These are phyloP conservation scores for Forsythia suspensa DNA, from an alignment of 257 asterid species.

Conservation along the genomic window DNA sequence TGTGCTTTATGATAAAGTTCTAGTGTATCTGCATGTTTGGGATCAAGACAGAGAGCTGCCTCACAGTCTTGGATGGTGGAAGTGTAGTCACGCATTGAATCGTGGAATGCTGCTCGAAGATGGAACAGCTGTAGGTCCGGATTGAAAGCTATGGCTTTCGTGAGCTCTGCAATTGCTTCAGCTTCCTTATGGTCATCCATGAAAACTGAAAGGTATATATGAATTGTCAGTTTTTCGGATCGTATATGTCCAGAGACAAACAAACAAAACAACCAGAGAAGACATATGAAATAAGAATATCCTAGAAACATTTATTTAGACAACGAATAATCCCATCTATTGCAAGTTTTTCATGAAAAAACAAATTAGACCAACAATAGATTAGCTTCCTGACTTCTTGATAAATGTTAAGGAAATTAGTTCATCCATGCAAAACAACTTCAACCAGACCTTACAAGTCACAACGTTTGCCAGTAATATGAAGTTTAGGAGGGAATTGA, in stretches of 20 bases:
- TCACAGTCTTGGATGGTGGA: slow-evolving; percentile 79
- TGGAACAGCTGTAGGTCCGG: slow-evolving; percentile 84
- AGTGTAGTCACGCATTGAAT: slow-evolving; percentile 60
- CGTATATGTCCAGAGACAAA: neutral
- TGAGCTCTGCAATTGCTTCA: slow-evolving; percentile 80
- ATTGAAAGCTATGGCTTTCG: slow-evolving; percentile 78
- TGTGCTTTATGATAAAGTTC: slow-evolving; percentile 63
- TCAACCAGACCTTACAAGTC: no score
- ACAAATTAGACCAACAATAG: no score
- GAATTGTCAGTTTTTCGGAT: no score
- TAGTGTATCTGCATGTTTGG: slow-evolving; percentile 62
- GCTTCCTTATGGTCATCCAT: slow-evolving; percentile 95
- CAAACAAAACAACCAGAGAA: neutral
- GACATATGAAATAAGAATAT: neutral
- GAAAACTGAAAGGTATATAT: slow-evolving; percentile 44
- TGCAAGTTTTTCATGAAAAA: no score
- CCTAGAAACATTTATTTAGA: neutral
- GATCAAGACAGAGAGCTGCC: slow-evolving; percentile 91
- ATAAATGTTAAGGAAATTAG: no score
- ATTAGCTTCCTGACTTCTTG: no score
- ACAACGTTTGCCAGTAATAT: no score
- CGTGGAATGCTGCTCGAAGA: slow-evolving; percentile 93
- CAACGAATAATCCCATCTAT: no score
- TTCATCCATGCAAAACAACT: no score
- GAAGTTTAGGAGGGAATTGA: neutral